These are phyloP conservation scores for Bidens hawaiensis DNA, from an alignment of 140 eudicot species.

Conservation along the genomic window DNA sequence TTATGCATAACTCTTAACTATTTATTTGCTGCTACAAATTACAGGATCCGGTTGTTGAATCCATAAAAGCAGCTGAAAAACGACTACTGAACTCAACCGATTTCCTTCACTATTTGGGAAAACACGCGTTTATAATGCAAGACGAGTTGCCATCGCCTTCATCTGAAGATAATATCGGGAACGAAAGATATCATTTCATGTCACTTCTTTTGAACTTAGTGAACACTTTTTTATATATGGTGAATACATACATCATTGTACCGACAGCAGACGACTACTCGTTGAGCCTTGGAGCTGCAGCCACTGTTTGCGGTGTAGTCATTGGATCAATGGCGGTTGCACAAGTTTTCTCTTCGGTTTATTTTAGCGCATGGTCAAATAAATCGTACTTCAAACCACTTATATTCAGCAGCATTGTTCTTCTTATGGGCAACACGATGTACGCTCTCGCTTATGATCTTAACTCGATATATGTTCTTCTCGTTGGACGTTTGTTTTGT, in stretches of 20 bases:
- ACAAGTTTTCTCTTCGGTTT: conserved; percentile 85
- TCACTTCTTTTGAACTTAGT: conserved; percentile 82
- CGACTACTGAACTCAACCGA: conserved; percentile 74
- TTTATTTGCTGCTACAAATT: conserved; percentile 6
- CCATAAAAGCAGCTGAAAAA: conserved; percentile 71
- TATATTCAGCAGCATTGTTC: conserved; percentile 82
- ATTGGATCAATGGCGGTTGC: conserved; percentile 99
- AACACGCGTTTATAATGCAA: conserved; percentile 76
- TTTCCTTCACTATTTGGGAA: conserved; percentile 76
- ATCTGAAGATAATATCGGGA: conserved; percentile 32
- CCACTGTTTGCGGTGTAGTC: conserved; percentile 87
- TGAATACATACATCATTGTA: conserved; percentile 86
- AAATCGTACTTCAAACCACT: conserved; percentile 80
- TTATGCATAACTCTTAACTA: too few species aligned
- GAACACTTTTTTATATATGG: conserved; percentile 90
- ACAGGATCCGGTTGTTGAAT: conserved; percentile 78
- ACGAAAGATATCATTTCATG: conserved; percentile 69
- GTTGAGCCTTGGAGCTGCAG: conserved; percentile 92
- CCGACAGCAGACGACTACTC: conserved; percentile 94
- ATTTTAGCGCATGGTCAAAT: conserved; percentile 99
- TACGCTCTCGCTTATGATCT: conserved; percentile 91
- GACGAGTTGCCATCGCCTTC: conserved; percentile 66
- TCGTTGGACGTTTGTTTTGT: conserved; percentile 80
- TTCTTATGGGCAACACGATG: conserved; percentile 65
- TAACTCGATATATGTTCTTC: conserved; percentile 68